Evolutionary conservation across 176 grass and related monocot genomes (phyloP).

Genomic region (Oryza officinalis): DNA sequence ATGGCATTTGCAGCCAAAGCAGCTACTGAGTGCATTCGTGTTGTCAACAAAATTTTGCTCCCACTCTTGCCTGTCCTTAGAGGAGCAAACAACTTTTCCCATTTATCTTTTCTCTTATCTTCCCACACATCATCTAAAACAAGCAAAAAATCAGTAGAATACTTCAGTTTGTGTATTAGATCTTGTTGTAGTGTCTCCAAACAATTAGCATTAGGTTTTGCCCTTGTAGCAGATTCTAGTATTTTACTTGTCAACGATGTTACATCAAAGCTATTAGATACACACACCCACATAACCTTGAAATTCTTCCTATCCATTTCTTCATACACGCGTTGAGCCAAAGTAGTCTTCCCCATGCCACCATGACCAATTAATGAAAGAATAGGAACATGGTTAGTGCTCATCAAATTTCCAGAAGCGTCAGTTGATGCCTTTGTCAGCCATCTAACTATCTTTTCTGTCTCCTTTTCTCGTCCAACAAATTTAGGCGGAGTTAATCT

Average conservation of each 20-base stretch:
- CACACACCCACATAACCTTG: conserved; percentile 33
- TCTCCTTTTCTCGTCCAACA: conserved; percentile 35
- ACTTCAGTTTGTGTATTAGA: conserved; percentile 9
- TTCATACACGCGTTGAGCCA: conserved; percentile 30
- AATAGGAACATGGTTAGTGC: neutral
- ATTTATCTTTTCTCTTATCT: conserved; percentile 15
- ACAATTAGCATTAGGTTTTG: neutral
- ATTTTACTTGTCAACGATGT: neutral
- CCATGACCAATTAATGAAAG: conserved; percentile 41
- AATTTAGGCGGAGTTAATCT: conserved; percentile 26
- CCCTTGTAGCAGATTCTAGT: neutral
- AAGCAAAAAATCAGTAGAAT: conserved; percentile 24
- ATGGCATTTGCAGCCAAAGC: neutral
- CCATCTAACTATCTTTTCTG: conserved; percentile 28
- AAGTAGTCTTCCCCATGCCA: conserved; percentile 46
- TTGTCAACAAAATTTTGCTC: conserved; percentile 57
- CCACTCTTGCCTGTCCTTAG: conserved; percentile 30
- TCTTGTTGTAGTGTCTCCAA: conserved; percentile 34
- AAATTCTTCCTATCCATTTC: conserved; percentile 6
- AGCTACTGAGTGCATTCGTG: conserved; percentile 4
- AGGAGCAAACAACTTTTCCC: conserved; percentile 41
- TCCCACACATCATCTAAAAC: conserved; percentile 58
- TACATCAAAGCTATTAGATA: conserved; percentile 36
- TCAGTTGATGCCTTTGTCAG: conserved; percentile 12
- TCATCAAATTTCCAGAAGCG: neutral